Evolutionary conservation across 805 yeast genomes (phyloP).

Genomic region (Ogataea nakhonphanomensis): DNA sequence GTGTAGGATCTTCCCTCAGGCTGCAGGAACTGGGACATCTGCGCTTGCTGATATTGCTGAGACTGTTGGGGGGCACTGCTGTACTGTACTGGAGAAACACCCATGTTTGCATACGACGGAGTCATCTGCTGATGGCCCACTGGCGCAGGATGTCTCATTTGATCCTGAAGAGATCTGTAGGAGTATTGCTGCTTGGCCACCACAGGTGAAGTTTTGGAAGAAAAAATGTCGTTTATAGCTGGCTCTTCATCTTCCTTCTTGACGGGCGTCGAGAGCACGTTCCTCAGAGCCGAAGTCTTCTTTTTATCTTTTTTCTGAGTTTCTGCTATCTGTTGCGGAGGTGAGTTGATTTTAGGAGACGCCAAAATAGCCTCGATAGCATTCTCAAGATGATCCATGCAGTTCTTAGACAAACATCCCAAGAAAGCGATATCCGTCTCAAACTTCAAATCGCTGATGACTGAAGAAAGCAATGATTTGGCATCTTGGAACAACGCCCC

Average conservation of each 20-base stretch:
- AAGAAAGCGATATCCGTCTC: constrained; percentile 55
- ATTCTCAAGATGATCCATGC: constrained; percentile 53
- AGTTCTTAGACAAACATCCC: constrained; percentile 57
- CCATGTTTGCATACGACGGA: background rate
- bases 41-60: background rate
- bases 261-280: constrained; percentile 11
- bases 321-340: constrained; percentile 14
- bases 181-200: constrained; percentile 5
- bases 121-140: background rate
- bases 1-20: constrained; percentile 23
- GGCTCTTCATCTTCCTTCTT: constrained; percentile 23
- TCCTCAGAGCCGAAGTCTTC: constrained; percentile 24
- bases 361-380: constrained; percentile 61
- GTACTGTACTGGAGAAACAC: no score
- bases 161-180: constrained; percentile 22
- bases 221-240: constrained; percentile 34
- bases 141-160: constrained; percentile 20
- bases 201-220: constrained; percentile 14
- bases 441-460: constrained; percentile 46
- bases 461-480: constrained; percentile 50
- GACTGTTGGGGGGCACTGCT: background rate
- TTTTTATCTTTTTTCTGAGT: constrained; percentile 22
- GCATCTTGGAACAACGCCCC: constrained; percentile 76
- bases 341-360: constrained; percentile 36
- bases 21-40: background rate